A percentile compares a stretch with the other conserved stretches of the same genome.
phyloP scores from a whole-genome alignment of 2,329 filamentous ascomycete species.

The Aspergillus proliferans region DNA sequence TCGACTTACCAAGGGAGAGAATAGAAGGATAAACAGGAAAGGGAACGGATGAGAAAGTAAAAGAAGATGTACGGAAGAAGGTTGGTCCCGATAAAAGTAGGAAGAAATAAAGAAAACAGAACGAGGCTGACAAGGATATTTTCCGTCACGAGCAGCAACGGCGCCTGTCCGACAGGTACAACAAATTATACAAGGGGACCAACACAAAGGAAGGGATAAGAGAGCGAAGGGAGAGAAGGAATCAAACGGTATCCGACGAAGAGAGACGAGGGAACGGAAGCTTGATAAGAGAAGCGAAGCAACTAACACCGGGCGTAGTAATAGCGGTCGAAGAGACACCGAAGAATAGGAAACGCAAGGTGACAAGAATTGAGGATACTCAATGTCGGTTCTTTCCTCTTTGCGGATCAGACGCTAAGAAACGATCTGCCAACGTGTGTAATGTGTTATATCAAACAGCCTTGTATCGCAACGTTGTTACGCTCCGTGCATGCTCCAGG shows the following conservation, averaged over 20 bases:
- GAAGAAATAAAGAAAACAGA: conserved; percentile 5
- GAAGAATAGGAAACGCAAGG: conserved; percentile 26
- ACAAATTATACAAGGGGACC: conserved; percentile 22
- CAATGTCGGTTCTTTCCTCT: no score
- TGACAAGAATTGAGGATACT: conserved; percentile 24
- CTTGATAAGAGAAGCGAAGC: neutral
- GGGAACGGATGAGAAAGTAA: conserved; percentile 8
- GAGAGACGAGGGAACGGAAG: conserved; percentile 5
- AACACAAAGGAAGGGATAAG: conserved; percentile 16
- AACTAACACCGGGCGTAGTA: neutral
- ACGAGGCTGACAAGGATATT: conserved; percentile 10
- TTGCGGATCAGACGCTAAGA: conserved; percentile 9
- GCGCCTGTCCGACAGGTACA: conserved; percentile 21
- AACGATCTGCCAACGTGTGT: neutral
- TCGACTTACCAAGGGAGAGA: neutral
- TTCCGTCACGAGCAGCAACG: conserved; percentile 15
- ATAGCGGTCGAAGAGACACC: conserved; percentile 5
- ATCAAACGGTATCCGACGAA: conserved; percentile 5
- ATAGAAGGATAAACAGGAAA: conserved; percentile 16
- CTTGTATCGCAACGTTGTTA: conserved; percentile 29
- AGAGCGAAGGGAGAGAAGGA: conserved; percentile 16
- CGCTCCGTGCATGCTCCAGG: conserved; percentile 38
- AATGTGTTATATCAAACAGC: conserved; percentile 1
- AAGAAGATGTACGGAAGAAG: neutral
- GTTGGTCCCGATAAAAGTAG: conserved; percentile 1